These are phyloP conservation scores for Aspergillus carlsbadensis DNA, from an alignment of 495 filamentous ascomycete species.

Conservation along the genomic window DNA sequence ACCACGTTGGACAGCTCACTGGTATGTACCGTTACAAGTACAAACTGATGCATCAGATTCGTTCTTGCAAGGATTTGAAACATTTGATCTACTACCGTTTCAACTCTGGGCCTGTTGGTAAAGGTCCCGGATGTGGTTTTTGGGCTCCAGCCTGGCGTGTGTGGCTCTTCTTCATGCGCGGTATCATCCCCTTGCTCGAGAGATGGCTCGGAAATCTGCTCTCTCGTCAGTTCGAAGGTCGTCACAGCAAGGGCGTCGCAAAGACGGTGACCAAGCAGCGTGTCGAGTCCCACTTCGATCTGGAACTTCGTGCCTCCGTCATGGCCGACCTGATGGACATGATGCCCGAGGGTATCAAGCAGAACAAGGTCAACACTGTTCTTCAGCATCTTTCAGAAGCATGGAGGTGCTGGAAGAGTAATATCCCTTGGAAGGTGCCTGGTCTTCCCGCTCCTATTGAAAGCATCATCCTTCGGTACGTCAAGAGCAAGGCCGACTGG, in stretches of 20 bases:
- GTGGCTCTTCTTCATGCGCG: slow-evolving; percentile 99
- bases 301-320: slow-evolving; percentile 95
- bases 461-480: slow-evolving; percentile 96
- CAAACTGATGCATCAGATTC: slow-evolving; percentile 99
- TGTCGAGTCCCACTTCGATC: slow-evolving; percentile 97
- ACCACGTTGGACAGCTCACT: slow-evolving; percentile 97
- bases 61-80: slow-evolving; percentile 98
- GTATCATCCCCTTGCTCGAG: slow-evolving; percentile 95
- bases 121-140: slow-evolving; percentile 97
- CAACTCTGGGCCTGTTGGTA: slow-evolving; percentile 96
- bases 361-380: slow-evolving; percentile 98
- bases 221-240: slow-evolving; percentile 96
- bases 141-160: slow-evolving; percentile 99
- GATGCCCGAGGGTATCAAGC: slow-evolving; percentile 99
- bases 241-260: slow-evolving; percentile 98
- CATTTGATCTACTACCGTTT: slow-evolving; percentile 99
- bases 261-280: slow-evolving; percentile 99
- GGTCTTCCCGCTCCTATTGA: slow-evolving; percentile 95
- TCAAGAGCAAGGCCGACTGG: slow-evolving; percentile 99
- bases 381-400: slow-evolving; percentile 96
- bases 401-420: slow-evolving; percentile 99
- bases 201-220: slow-evolving; percentile 97
- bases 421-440: slow-evolving; percentile 99
- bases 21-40: slow-evolving; percentile 99
- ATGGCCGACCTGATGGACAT: slow-evolving; percentile 99